These are phyloP conservation scores for Kodamaea ohmeri DNA, from an alignment of 1,139 yeast species.

Conservation along the genomic window DNA sequence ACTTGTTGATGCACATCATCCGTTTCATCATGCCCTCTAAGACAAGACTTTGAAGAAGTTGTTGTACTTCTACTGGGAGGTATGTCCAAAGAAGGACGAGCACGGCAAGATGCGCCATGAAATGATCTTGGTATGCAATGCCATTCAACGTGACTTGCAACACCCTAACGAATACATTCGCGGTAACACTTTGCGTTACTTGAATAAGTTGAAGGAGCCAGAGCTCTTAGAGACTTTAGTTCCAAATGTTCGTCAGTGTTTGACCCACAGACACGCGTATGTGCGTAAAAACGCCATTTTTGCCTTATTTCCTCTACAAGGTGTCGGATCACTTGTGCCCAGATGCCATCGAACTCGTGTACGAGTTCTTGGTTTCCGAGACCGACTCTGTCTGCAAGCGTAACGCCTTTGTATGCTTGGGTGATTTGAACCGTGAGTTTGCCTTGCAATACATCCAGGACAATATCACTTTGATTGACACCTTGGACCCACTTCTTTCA, in stretches of 20 bases:
- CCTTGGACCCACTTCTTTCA: slow-evolving; percentile 83
- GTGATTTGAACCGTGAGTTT: slow-evolving; percentile 78
- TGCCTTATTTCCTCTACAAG: slow-evolving; percentile 78
- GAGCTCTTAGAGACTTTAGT: slow-evolving; percentile 94
- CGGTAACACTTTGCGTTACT: slow-evolving; percentile 90
- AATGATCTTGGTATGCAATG: slow-evolving; percentile 97
- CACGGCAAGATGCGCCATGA: slow-evolving; percentile 95
- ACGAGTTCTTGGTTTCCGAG: slow-evolving; percentile 73
- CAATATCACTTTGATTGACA: slow-evolving; percentile 57
- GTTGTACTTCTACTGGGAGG: slow-evolving; percentile 96
- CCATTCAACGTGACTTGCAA: slow-evolving; percentile 94
- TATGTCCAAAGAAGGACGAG: slow-evolving; percentile 85
- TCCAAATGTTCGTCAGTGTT: slow-evolving; percentile 86
- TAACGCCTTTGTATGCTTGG: slow-evolving; percentile 88
- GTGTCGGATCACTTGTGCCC: slow-evolving; percentile 88
- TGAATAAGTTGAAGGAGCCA: slow-evolving; percentile 87
- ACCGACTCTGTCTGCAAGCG: slow-evolving; percentile 93
- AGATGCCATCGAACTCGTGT: slow-evolving; percentile 85
- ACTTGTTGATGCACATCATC: slow-evolving; percentile 92
- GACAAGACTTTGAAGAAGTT: slow-evolving; percentile 89
- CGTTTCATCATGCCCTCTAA: slow-evolving; percentile 96
- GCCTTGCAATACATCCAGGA: slow-evolving; percentile 82
- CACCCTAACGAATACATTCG: slow-evolving; percentile 97
- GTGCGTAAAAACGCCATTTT: slow-evolving; percentile 96
- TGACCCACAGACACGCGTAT: slow-evolving; percentile 96